Percentiles rank a stretch among this genome's conserved stretches.
Evolutionary conservation across 2,329 filamentous ascomycete genomes (phyloP).

Genomic region (Ophiostoma novo-ulmi): DNA sequence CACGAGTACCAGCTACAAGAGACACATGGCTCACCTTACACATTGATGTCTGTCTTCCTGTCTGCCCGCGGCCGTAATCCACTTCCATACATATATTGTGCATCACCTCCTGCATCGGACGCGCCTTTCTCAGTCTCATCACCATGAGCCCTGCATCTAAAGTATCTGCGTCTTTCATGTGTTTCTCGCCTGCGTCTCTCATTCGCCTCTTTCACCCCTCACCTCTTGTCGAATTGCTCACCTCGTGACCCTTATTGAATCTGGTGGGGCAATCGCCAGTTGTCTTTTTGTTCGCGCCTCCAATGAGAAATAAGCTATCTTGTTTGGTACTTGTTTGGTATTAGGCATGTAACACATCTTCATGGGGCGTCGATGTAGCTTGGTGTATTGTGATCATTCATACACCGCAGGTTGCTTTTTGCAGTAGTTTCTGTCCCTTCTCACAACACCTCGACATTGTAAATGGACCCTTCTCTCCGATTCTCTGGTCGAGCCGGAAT

Average conservation of each 20-base stretch:
- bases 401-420: slow-evolving; percentile 11
- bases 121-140: background rate
- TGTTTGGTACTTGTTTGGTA: background rate
- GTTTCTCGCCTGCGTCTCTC: background rate
- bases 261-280: background rate
- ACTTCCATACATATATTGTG: background rate
- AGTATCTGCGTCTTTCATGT: background rate
- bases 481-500: background rate
- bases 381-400: slow-evolving; percentile 3
- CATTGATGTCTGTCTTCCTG: background rate
- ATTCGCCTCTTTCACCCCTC: slow-evolving; percentile 3
- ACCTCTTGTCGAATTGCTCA: background rate
- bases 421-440: slow-evolving; percentile 6
- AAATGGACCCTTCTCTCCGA: background rate
- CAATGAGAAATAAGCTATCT: background rate
- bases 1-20: background rate
- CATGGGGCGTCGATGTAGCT: too few relatives aligned
- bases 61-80: background rate
- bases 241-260: background rate
- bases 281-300: background rate
- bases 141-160: background rate
- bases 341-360: too few relatives aligned
- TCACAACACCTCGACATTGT: background rate
- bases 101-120: slow-evolving; percentile 24
- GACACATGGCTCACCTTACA: too few relatives aligned